These are phyloP conservation scores for Trypanosoma cruzi DNA, from an alignment of 208 protist genomes.

Conservation along the genomic window DNA sequence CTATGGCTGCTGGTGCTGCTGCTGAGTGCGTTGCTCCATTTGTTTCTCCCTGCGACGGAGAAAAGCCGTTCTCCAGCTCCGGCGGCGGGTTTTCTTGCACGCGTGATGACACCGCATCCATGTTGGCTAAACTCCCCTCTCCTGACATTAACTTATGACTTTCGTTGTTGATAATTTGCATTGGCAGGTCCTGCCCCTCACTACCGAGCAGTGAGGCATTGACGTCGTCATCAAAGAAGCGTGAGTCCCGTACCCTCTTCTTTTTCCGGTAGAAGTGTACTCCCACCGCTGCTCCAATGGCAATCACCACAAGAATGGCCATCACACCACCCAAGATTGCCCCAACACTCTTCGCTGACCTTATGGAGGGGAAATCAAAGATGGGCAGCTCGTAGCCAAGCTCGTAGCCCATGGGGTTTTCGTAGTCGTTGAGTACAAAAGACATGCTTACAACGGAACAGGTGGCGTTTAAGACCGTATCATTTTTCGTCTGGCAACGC, in stretches of 20 bases:
- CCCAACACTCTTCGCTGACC: not conserved
- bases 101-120: not conserved
- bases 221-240: conserved; percentile 29
- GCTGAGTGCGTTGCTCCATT: not conserved
- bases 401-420: conserved; percentile 22
- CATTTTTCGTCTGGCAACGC: conserved; percentile 14
- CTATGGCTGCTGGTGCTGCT: not conserved
- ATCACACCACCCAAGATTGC: conserved; percentile 7
- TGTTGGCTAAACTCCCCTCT: not conserved
- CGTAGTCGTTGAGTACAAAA: conserved; percentile 13
- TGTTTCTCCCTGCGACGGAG: not conserved
- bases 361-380: not conserved
- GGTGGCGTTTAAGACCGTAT: not conserved
- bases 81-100: not conserved
- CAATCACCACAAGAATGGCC: not conserved
- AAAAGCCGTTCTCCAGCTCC: not conserved
- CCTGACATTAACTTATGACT: not conserved
- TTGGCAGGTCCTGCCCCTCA: not conserved
- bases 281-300: not conserved
- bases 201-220: not conserved
- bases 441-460: conserved; percentile 4
- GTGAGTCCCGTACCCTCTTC: conserved; percentile 20
- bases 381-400: conserved; percentile 6
- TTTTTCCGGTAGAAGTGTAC: conserved; percentile 8
- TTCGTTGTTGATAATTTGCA: not conserved